Evolutionary conservation across 805 yeast species (phyloP).

Genomic region (Myxozyma sirexii): DNA sequence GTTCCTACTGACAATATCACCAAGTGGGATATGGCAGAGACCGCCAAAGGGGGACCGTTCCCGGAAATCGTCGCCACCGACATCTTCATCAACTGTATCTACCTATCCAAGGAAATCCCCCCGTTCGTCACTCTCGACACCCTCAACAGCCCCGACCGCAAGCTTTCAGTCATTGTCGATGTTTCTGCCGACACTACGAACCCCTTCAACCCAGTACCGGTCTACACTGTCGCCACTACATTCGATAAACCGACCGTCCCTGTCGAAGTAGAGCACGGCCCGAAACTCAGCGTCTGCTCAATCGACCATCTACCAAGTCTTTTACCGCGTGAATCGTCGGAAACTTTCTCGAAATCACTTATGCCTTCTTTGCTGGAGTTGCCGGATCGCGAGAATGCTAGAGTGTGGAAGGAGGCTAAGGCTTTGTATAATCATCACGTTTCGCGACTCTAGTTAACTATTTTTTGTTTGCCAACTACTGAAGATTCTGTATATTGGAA

Average conservation of each 20-base stretch:
- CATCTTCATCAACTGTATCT: conserved; percentile 93
- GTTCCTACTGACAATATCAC: conserved; percentile 79
- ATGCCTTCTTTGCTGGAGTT: conserved; percentile 85
- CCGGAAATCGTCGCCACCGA: conserved; percentile 85
- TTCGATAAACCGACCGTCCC: conserved; percentile 87
- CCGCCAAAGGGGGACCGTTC: conserved; percentile 97
- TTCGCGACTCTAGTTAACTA: conserved; percentile 48
- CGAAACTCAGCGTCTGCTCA: conserved; percentile 86
- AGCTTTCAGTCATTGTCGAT: conserved; percentile 88
- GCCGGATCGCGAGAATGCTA: conserved; percentile 77
- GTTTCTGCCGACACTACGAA: conserved; percentile 99
- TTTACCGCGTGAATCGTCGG: conserved; percentile 96
- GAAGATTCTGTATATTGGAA: conserved; percentile 2
- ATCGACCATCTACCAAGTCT: conserved; percentile 96
- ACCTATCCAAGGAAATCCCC: conserved; percentile 88
- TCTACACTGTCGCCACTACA: conserved; percentile 85
- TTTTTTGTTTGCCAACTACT: background rate
- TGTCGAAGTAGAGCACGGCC: conserved; percentile 72
- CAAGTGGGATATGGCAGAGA: conserved; percentile 97
- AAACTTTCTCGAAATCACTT: conserved; percentile 82
- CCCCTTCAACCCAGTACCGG: conserved; percentile 97
- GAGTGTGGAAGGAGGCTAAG: conserved; percentile 92
- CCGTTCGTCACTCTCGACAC: conserved; percentile 78
- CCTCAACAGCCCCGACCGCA: conserved; percentile 69
- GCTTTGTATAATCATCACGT: conserved; percentile 82